Conservation (phyloP, 805 yeast genomes). For the Metschnikowia bowlesiae region DNA sequence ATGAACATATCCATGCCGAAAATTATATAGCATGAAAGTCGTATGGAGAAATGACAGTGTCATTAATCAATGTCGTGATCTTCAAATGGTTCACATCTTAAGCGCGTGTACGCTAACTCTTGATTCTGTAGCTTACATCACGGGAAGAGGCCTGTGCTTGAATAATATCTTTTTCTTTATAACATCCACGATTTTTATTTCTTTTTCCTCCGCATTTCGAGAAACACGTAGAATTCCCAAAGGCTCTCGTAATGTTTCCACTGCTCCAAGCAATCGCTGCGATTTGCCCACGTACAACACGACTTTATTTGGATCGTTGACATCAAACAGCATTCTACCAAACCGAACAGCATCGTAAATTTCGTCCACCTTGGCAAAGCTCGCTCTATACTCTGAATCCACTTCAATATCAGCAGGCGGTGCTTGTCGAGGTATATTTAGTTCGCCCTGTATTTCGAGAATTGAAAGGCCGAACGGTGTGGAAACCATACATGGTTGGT, state of each 20-base stretch:
- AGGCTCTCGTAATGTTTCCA: conserved; percentile 60
- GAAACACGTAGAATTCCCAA: conserved; percentile 56
- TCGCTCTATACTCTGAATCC: conserved; percentile 27
- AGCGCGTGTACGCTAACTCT: not conserved
- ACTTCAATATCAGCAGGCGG: conserved; percentile 34
- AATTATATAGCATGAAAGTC: too few relatives aligned
- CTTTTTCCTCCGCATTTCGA: conserved; percentile 17
- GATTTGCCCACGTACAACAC: conserved; percentile 63
- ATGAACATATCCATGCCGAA: too few relatives aligned
- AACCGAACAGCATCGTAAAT: conserved; percentile 45
- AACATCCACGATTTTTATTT: conserved; percentile 54
- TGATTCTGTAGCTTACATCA: conserved; percentile 45
- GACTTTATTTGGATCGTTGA: conserved; percentile 37
- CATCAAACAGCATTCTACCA: conserved; percentile 47
- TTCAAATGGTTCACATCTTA: not conserved
- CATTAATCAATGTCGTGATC: too few relatives aligned
- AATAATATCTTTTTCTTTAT: conserved; percentile 57
- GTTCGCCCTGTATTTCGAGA: conserved; percentile 71
- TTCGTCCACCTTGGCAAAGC: conserved; percentile 32
- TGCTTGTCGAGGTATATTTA: conserved; percentile 40
- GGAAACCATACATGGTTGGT: conserved; percentile 21
- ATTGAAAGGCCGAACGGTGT: conserved; percentile 59
- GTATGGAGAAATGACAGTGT: too few relatives aligned
- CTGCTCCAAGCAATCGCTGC: conserved; percentile 61
- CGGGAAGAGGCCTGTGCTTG: conserved; percentile 68